Evolutionary conservation across 2,329 filamentous ascomycete species (phyloP).

Genomic region (Ceratocystis ficicola): DNA sequence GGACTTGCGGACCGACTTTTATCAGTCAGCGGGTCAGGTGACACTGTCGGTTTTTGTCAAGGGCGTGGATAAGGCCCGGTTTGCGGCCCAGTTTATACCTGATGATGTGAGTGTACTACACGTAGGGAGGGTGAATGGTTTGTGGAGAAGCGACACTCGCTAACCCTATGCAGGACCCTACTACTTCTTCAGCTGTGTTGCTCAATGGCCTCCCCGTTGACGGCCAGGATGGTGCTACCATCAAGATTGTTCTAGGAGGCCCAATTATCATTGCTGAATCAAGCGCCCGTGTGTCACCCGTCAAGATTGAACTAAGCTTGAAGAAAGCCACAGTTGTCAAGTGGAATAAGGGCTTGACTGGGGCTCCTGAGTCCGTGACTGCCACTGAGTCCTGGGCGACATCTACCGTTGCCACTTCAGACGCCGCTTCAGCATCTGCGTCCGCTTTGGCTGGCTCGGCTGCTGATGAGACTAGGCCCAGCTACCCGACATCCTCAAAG

Average conservation of each 20-base stretch:
- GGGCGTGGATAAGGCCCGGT: conserved; percentile 32
- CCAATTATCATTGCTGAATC: conserved; percentile 34
- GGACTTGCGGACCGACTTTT: conserved; percentile 25
- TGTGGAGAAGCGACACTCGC: not conserved
- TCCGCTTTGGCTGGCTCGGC: conserved; percentile 15
- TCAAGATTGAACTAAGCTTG: conserved; percentile 68
- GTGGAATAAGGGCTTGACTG: conserved; percentile 39
- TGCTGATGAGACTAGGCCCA: conserved; percentile 32
- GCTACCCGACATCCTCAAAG: conserved; percentile 79
- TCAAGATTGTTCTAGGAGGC: conserved; percentile 12
- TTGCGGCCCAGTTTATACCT: conserved; percentile 29
- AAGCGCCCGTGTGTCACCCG: conserved; percentile 54
- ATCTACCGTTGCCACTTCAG: not conserved
- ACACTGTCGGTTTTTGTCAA: conserved; percentile 35
- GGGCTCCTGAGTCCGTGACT: conserved; percentile 2
- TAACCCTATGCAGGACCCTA: conserved; percentile 6
- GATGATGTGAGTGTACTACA: conserved; percentile 22
- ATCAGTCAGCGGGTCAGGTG: conserved; percentile 25
- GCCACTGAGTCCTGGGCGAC: conserved; percentile 28
- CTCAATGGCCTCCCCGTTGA: conserved; percentile 16
- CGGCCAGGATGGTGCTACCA: conserved; percentile 10
- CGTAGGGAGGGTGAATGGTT: not conserved
- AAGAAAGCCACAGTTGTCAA: conserved; percentile 56
- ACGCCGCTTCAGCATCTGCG: conserved; percentile 11
- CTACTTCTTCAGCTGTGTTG: conserved; percentile 8